Evolutionary conservation across 768 basidiomycete species (phyloP), one percentile per base, ranked within the genome.

Genomic region (Epithele typhae): DNA sequence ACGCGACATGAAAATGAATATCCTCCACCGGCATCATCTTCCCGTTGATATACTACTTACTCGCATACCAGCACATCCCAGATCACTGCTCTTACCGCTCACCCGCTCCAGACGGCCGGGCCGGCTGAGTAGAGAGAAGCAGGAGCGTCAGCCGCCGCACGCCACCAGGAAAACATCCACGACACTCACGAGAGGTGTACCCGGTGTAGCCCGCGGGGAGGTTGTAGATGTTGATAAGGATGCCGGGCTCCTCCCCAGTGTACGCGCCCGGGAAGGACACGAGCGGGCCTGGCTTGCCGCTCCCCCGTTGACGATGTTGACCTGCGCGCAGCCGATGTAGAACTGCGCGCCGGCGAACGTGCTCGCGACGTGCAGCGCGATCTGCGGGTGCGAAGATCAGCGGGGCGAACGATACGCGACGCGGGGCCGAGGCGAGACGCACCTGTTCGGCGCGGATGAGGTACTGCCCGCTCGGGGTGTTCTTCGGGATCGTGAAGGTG

Each of bases 361-460:
- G 3, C 52, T 44, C 0, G 74, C 75, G 11, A 61, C 70, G 52
- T 73, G 76, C 30, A 77, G 62, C 39, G 73, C 75, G 75, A 36
- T 8, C 41, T 58, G 25, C 12, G 19, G 32, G 12, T 24, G 3
- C 15, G 35, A 8, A 36, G 12, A 17, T 36, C n/a, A 36, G 35
- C 35, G 15, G 9, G 30, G 15, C 9, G 30, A 36, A 30, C 27
- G 8, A 36, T 36, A 8, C n/a, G 35, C 35, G 12, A 36, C 7
- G 15, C 6, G 18, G 15, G 18, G 35, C 6, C 7, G n/a, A 18
- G 23, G 6, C 10, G 37, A 22, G 51, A 76, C 73, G 75, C 44
- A 78, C 78, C 43, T 78, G 60, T 54, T 78, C 78, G 38, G 68
- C 66, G 11, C 75, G 65, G 14, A 79, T 62, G 17, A 79, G 64